phyloP scores from a whole-genome alignment of 495 filamentous ascomycete genomes.

The Glutinoglossum americanum region DNA sequence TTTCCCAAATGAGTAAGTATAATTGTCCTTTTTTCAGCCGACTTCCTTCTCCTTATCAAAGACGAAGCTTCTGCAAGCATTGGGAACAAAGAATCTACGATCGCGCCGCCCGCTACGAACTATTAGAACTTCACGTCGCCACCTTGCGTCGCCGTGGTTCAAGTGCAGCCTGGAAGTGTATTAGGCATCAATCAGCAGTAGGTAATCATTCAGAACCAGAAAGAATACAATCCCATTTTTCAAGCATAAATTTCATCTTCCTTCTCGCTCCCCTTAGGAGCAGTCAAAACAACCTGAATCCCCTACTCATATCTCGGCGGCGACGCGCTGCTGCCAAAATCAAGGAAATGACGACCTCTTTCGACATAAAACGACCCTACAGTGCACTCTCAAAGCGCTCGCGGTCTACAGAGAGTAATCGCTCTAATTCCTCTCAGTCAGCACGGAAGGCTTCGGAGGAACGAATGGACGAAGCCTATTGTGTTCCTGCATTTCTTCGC shows the following conservation, averaged over 20 bases:
- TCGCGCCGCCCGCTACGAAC: background rate
- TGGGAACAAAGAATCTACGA: background rate
- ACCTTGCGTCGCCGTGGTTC: background rate
- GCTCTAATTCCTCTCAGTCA: background rate
- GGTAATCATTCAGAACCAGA: background rate
- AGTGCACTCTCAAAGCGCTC: background rate
- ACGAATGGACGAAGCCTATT: background rate
- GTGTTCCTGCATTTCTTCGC: conserved; percentile 4
- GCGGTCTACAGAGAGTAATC: background rate
- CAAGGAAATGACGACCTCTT: background rate
- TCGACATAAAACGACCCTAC: background rate
- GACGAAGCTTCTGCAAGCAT: background rate
- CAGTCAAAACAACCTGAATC: background rate
- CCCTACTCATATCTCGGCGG: background rate
- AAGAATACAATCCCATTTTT: background rate
- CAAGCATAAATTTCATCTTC: background rate
- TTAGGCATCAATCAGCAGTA: background rate
- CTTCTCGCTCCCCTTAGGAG: background rate
- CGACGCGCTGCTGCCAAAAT: conserved; percentile 1
- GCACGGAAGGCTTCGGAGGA: background rate
- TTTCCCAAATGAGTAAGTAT: background rate
- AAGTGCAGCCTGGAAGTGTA: background rate
- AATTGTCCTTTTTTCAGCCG: background rate
- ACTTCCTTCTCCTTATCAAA: background rate
- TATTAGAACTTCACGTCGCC: background rate